phyloP scores from a whole-genome alignment of 176 grass and related monocot species.

The Cocos nucifera region DNA sequence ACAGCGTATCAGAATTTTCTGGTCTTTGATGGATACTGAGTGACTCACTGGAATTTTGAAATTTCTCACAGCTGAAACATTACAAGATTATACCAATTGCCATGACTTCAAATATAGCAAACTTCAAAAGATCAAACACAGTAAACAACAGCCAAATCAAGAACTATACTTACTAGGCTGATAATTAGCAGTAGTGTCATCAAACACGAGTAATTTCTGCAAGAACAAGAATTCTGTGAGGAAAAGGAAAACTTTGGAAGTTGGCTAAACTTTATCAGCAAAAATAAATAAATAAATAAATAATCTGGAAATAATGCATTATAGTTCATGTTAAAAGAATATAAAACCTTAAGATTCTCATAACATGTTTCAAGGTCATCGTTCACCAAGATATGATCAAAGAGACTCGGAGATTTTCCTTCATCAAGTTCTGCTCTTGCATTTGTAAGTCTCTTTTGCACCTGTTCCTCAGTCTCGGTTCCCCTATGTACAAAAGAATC shows the following conservation, averaged over 20 bases:
- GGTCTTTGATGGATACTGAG: conserved; percentile 27
- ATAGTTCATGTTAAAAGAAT: too few relatives aligned
- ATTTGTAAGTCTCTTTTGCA: conserved; percentile 84
- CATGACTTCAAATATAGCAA: too few relatives aligned
- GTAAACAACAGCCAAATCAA: neutral
- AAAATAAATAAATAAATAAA: too few relatives aligned
- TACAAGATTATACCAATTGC: conserved; percentile 4
- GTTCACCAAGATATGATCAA: conserved; percentile 77
- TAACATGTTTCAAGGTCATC: conserved; percentile 90
- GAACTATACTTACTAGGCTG: conserved; percentile 33
- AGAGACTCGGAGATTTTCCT: conserved; percentile 56
- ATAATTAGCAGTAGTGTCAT: conserved; percentile 33
- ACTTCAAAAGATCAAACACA: neutral
- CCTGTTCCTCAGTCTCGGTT: conserved; percentile 67
- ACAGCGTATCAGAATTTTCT: conserved; percentile 55
- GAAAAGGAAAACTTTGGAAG: too few relatives aligned
- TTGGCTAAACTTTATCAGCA: too few relatives aligned
- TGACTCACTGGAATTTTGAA: conserved; percentile 11
- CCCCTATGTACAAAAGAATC: conserved; percentile 14
- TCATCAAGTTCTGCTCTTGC: conserved; percentile 71
- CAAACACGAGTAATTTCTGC: conserved; percentile 62
- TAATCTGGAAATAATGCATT: neutral
- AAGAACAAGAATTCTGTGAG: conserved; percentile 18
- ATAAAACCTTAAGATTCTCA: conserved; percentile 70
- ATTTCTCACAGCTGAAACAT: conserved; percentile 27